These are phyloP conservation scores for Candida ficus DNA, from an alignment of 805 yeast species.

Conservation along the genomic window DNA sequence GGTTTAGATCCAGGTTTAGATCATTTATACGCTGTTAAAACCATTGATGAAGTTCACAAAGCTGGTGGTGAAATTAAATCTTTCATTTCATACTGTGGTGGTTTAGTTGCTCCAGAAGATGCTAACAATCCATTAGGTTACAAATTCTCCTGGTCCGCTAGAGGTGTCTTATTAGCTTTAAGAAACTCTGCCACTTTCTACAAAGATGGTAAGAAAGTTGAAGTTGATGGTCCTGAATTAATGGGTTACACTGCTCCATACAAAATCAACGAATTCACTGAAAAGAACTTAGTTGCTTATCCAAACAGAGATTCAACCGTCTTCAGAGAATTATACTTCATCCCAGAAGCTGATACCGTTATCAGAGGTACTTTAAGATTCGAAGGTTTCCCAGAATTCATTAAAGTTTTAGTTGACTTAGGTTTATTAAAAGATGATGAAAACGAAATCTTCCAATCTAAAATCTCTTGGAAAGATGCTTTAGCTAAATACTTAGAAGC, in stretches of 20 bases:
- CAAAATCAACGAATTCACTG: slow-evolving; percentile 90
- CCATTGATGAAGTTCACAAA: slow-evolving; percentile 93
- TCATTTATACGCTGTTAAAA: slow-evolving; percentile 96
- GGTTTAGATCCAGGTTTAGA: slow-evolving; percentile 99
- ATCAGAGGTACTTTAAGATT: slow-evolving; percentile 95
- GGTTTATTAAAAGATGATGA: slow-evolving; percentile 85
- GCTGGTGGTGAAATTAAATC: slow-evolving; percentile 89
- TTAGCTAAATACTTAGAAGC: slow-evolving; percentile 72
- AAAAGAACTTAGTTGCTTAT: slow-evolving; percentile 65
- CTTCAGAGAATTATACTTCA: slow-evolving; percentile 84
- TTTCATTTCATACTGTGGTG: slow-evolving; percentile 97
- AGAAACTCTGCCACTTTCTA: slow-evolving; percentile 90
- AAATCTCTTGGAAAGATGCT: slow-evolving; percentile 85
- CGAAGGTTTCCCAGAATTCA: slow-evolving; percentile 98
- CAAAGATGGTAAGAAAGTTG: slow-evolving; percentile 77
- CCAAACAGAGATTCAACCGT: slow-evolving; percentile 98
- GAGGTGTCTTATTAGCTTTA: slow-evolving; percentile 94
- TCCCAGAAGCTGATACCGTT: slow-evolving; percentile 96
- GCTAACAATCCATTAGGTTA: slow-evolving; percentile 98
- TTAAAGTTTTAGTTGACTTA: slow-evolving; percentile 89
- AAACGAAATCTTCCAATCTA: slow-evolving; percentile 49
- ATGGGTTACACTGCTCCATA: slow-evolving; percentile 95
- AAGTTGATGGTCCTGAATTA: slow-evolving; percentile 80
- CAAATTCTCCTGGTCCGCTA: slow-evolving; percentile 98
- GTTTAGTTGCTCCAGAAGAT: slow-evolving; percentile 96